These are phyloP conservation scores for maize (Zea mays) DNA, from an alignment of 176 grass and related monocot species.

Conservation along the genomic window Zm-B73-REFERENCE-NAM-5.0 NC_050103.1:150899001-150899500, in stretches of 20 bases:
- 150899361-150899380: no score
- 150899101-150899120: not conserved
- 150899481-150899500: conserved; percentile 59
- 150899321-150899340: not conserved
- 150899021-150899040: not conserved
- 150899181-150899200: no score
- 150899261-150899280: not conserved
- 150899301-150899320: not conserved
- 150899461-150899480: conserved; percentile 67
- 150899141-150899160: no score
- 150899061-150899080: conserved; percentile 1
- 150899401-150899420: not conserved
- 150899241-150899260: not conserved
- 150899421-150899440: not conserved
- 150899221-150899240: no score
- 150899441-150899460: conserved; percentile 36
- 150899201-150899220: no score
- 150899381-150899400: not conserved
- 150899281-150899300: not conserved
- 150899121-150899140: no score
- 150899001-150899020: conserved; percentile 24
- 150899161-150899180: no score
- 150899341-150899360: not conserved
- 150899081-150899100: not conserved
- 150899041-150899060: not conserved